A percentile compares a stretch with the other conserved stretches of the same genome.
Evolutionary conservation across 768 basidiomycete genomes (phyloP).

Genomic region (Boletus coccyginus): DNA sequence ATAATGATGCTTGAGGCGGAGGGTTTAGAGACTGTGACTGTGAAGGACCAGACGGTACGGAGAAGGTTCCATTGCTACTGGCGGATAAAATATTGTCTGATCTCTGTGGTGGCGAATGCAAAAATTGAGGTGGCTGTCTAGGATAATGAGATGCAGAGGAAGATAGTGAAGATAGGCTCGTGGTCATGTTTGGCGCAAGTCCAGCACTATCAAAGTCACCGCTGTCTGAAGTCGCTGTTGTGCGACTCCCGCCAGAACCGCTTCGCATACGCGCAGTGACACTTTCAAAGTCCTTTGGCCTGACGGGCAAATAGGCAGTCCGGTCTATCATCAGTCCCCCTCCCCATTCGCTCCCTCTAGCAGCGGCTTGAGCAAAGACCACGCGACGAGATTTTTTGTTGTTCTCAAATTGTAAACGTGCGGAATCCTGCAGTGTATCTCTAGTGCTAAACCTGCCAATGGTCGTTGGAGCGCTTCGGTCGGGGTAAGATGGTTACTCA

Average conservation of each 20-base stretch:
- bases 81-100: conserved; percentile 28
- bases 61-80: conserved; percentile 39
- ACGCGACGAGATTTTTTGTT: conserved; percentile 74
- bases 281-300: conserved; percentile 39
- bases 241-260: conserved; percentile 78
- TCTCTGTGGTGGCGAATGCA: conserved; percentile 44
- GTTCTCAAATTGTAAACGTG: conserved; percentile 71
- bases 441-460: conserved; percentile 60
- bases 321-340: conserved; percentile 39
- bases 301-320: conserved; percentile 46
- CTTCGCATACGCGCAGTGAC: conserved; percentile 63
- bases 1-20: conserved; percentile 48
- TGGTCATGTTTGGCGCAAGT: conserved; percentile 37
- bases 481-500: conserved; percentile 10
- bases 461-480: conserved; percentile 1
- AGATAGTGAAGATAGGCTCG: conserved; percentile 55
- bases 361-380: conserved; percentile 71
- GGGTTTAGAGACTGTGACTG: conserved; percentile 37
- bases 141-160: conserved; percentile 61
- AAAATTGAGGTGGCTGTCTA: conserved; percentile 32
- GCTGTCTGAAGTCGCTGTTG: conserved; percentile 72
- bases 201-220: conserved; percentile 55
- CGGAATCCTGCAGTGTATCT: conserved; percentile 79
- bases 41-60: conserved; percentile 33
- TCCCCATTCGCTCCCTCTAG: conserved; percentile 62